Evolutionary conservation across 768 basidiomycete species (phyloP).

Genomic region (Suillus luteus): DNA sequence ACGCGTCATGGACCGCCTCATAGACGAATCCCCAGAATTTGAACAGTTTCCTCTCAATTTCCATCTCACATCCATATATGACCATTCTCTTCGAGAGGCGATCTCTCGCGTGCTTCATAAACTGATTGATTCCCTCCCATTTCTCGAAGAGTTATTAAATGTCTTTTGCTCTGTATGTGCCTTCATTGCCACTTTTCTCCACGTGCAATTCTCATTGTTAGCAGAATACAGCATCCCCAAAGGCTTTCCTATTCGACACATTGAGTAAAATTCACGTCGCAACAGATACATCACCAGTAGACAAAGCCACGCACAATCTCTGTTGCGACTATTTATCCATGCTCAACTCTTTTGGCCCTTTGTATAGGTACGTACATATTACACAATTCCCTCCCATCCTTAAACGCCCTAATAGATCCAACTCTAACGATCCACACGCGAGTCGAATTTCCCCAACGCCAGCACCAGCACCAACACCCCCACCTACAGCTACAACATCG

Average conservation of each 20-base stretch:
- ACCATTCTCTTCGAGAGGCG: conserved; percentile 89
- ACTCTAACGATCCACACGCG: not conserved
- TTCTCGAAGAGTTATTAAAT: conserved; percentile 85
- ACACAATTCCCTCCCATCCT: not conserved
- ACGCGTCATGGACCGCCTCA: conserved; percentile 78
- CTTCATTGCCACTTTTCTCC: not conserved
- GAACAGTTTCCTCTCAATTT: conserved; percentile 83
- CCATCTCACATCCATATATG: conserved; percentile 90
- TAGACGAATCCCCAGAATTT: conserved; percentile 74
- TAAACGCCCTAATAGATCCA: not conserved
- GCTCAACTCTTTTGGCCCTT: conserved; percentile 79
- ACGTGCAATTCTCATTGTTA: conserved; percentile 5
- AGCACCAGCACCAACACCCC: not conserved
- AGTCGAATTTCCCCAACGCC: conserved; percentile 14
- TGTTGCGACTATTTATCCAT: conserved; percentile 91
- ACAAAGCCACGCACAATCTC: conserved; percentile 82
- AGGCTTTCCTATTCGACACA: conserved; percentile 92
- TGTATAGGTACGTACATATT: conserved; percentile 51
- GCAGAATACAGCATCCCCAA: conserved; percentile 89
- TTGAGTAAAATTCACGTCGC: conserved; percentile 87
- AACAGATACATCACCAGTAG: conserved; percentile 90
- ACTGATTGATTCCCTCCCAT: conserved; percentile 80
- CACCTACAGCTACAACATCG: not conserved
- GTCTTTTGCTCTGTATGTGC: conserved; percentile 72
- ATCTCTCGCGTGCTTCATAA: conserved; percentile 90